Evolutionary conservation across 2,329 filamentous ascomycete genomes (phyloP).

Genomic region (Claviceps digitariae): DNA sequence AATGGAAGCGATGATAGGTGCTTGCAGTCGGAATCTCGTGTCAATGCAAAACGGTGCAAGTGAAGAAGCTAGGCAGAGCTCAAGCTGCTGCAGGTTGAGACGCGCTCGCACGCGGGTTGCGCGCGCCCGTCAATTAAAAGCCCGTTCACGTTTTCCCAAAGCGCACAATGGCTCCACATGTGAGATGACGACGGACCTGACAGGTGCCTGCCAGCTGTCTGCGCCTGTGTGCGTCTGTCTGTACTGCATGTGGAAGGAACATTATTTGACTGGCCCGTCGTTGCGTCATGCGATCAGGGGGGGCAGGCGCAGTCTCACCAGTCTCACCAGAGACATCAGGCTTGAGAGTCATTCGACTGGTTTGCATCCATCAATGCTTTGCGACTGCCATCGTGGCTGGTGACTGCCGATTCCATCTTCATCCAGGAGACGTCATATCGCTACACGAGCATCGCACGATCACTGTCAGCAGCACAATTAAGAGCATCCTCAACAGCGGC

Average conservation of each 20-base stretch:
- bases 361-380: not conserved
- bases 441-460: not conserved
- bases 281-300: conserved; percentile 7
- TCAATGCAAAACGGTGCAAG: not conserved
- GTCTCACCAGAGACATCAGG: not conserved
- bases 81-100: not conserved
- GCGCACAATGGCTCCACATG: conserved; percentile 6
- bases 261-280: not conserved
- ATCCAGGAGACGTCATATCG: too few relatives aligned
- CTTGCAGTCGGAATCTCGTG: not conserved
- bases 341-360: too few relatives aligned
- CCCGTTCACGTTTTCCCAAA: not conserved
- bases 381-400: not conserved
- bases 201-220: not conserved
- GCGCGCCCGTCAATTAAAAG: conserved; percentile 15
- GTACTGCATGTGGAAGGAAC: too few relatives aligned
- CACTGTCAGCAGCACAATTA: not conserved
- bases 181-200: conserved; percentile 1
- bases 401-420: not conserved
- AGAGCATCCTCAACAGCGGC: not conserved
- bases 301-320: not conserved
- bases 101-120: conserved; percentile 8
- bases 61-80: not conserved
- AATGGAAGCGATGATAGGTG: too few relatives aligned
- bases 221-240: too few relatives aligned